Percentiles rank a stretch among this genome's conserved stretches.
These are phyloP conservation scores for Nemania sp. DNA, from an alignment of 2,329 filamentous ascomycete genomes.

Conservation along the genomic window DNA sequence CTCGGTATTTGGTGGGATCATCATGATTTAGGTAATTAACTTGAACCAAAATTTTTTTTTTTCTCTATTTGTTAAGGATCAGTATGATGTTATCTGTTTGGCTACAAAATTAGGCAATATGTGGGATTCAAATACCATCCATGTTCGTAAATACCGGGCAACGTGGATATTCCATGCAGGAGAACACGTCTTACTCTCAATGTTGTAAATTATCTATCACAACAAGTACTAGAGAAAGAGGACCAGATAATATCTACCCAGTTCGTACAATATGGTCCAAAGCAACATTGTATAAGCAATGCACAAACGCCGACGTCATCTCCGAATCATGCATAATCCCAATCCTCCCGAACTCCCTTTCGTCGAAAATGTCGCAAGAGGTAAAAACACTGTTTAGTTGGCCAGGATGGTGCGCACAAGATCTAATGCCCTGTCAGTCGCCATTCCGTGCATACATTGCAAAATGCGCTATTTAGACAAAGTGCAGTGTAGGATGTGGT, in stretches of 20 bases:
- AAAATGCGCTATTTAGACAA: background rate
- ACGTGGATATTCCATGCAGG: slow-evolving; percentile 12
- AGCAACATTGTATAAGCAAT: slow-evolving; percentile 43
- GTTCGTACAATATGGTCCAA: slow-evolving; percentile 40
- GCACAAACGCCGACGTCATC: slow-evolving; percentile 49
- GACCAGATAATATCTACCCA: slow-evolving; percentile 38
- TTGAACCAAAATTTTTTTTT: background rate
- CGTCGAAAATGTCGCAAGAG: slow-evolving; percentile 34
- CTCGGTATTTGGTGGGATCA: background rate
- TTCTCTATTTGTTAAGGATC: background rate
- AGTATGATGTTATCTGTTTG: background rate
- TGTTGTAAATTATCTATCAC: slow-evolving; percentile 29
- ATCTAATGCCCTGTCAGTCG: slow-evolving; percentile 61
- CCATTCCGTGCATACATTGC: background rate
- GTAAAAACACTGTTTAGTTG: slow-evolving; percentile 66
- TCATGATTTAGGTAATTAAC: too few species aligned
- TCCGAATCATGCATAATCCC: slow-evolving; percentile 44
- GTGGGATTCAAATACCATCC: background rate
- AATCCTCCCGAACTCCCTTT: slow-evolving; percentile 46
- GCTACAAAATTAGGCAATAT: background rate
- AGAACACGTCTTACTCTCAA: slow-evolving; percentile 19
- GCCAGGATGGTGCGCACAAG: slow-evolving; percentile 88
- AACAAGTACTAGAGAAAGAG: slow-evolving; percentile 34
- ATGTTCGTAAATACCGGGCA: background rate
- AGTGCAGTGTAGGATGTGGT: background rate